phyloP scores from a whole-genome alignment of 1,284 basidiomycete species.

The Fomitopsis schrenkii region DNA sequence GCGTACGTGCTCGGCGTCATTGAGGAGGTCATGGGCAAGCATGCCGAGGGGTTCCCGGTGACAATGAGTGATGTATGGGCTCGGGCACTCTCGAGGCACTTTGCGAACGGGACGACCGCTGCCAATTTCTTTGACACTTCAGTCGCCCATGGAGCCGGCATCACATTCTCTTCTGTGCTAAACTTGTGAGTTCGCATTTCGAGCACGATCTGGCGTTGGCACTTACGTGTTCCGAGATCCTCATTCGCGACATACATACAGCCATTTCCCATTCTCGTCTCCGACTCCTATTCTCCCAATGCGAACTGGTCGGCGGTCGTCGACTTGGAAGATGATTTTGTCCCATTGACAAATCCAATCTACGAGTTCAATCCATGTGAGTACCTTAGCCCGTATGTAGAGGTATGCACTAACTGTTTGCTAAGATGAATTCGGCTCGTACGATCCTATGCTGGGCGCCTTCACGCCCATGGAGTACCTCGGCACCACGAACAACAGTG shows the following conservation, averaged over 20 bases:
- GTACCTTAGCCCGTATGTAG: conserved; percentile 10
- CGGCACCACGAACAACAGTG: conserved; percentile 37
- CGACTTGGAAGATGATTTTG: conserved; percentile 6
- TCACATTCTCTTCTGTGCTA: conserved; percentile 21
- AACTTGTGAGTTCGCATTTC: conserved; percentile 16
- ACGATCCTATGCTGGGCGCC: conserved; percentile 40
- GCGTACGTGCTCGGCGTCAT: conserved; percentile 17
- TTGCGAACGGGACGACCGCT: conserved; percentile 22
- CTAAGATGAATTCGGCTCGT: conserved; percentile 40
- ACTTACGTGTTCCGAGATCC: conserved; percentile 11
- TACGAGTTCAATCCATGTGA: conserved; percentile 44
- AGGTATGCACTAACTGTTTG: background rate
- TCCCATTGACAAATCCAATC: conserved; percentile 36
- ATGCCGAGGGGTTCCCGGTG: conserved; percentile 20
- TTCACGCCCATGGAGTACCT: conserved; percentile 39
- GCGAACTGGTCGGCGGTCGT: conserved; percentile 7
- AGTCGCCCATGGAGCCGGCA: conserved; percentile 23
- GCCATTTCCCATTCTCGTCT: conserved; percentile 26
- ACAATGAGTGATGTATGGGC: conserved; percentile 24
- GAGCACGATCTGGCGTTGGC: background rate
- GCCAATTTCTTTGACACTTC: conserved; percentile 14
- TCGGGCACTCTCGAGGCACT: conserved; percentile 23
- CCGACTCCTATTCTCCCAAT: conserved; percentile 17
- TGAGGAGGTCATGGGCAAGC: conserved; percentile 19
- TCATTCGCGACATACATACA: conserved; percentile 16